Evolutionary conservation across 1,139 yeast species (phyloP).

Genomic region (Meyerozyma carpophila): DNA sequence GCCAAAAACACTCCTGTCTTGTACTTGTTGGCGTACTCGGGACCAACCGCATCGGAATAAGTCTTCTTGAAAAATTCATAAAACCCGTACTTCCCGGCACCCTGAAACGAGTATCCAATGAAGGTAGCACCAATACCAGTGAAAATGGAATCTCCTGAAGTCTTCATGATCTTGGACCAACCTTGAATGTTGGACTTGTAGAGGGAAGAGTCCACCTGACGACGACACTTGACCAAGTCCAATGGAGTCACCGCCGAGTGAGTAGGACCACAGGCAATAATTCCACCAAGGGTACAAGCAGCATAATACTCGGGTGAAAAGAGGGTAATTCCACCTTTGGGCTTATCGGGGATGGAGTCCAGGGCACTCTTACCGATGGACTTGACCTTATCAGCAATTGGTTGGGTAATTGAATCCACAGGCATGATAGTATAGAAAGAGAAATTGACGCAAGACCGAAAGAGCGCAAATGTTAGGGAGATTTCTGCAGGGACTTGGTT

Average conservation of each 20-base stretch:
- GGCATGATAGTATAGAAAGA: slow-evolving; percentile 5
- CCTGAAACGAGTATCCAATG: slow-evolving; percentile 88
- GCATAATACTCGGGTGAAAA: slow-evolving; percentile 70
- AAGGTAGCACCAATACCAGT: slow-evolving; percentile 90
- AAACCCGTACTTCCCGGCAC: slow-evolving; percentile 94
- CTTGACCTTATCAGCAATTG: slow-evolving; percentile 24
- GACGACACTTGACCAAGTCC: slow-evolving; percentile 87
- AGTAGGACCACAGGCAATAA: slow-evolving; percentile 92
- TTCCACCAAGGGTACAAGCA: slow-evolving; percentile 86
- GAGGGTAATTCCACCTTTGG: slow-evolving; percentile 34
- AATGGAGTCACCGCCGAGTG: slow-evolving; percentile 90
- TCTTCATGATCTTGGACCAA: slow-evolving; percentile 64
- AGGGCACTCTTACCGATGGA: slow-evolving; percentile 12
- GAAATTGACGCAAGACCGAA: too few species aligned
- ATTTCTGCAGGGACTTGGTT: neutral
- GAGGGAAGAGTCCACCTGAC: slow-evolving; percentile 72
- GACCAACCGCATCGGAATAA: slow-evolving; percentile 66
- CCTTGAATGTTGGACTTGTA: slow-evolving; percentile 77
- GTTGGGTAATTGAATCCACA: slow-evolving; percentile 29
- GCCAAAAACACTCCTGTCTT: slow-evolving; percentile 72
- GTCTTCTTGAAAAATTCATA: slow-evolving; percentile 83
- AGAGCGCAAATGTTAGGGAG: neutral
- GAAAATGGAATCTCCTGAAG: slow-evolving; percentile 74
- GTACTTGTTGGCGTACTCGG: slow-evolving; percentile 54
- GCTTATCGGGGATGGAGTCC: slow-evolving; percentile 8